These are phyloP conservation scores for Fusarium coicis DNA, from an alignment of 2,329 filamentous ascomycete species.

Conservation along the genomic window DNA sequence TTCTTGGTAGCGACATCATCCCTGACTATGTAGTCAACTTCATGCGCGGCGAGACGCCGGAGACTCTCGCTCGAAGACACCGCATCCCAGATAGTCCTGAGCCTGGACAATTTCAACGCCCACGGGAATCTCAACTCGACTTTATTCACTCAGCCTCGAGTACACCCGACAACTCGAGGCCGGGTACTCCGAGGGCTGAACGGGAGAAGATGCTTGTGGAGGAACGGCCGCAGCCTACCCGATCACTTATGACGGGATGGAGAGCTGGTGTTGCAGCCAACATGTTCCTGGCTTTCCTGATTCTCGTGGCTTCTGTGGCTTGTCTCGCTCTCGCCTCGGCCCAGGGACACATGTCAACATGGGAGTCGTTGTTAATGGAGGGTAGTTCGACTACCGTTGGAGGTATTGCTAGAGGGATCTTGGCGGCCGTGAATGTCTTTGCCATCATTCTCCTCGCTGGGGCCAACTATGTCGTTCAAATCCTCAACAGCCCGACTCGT, in stretches of 20 bases:
- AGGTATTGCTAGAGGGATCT: slow-evolving; percentile 54
- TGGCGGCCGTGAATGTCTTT: slow-evolving; percentile 57
- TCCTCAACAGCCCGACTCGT: slow-evolving; percentile 65
- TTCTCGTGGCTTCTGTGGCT: slow-evolving; percentile 52
- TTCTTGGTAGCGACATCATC: slow-evolving; percentile 58
- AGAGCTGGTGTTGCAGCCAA: slow-evolving; percentile 59
- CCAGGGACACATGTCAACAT: slow-evolving; percentile 47
- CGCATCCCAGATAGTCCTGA: slow-evolving; percentile 44
- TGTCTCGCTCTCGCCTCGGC: slow-evolving; percentile 53
- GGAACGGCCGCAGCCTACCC: slow-evolving; percentile 39
- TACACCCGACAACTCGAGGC: slow-evolving; percentile 33
- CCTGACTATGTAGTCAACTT: slow-evolving; percentile 68
- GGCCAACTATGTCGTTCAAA: slow-evolving; percentile 65
- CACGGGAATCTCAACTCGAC: slow-evolving; percentile 26
- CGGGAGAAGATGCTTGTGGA: slow-evolving; percentile 42
- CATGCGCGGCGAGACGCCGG: slow-evolving; percentile 65
- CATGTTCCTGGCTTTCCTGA: slow-evolving; percentile 52
- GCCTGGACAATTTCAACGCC: slow-evolving; percentile 37
- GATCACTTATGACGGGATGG: slow-evolving; percentile 56
- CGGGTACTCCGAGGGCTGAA: slow-evolving; percentile 38
- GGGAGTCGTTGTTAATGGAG: slow-evolving; percentile 52
- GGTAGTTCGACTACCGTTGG: slow-evolving; percentile 53
- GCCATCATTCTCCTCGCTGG: slow-evolving; percentile 57
- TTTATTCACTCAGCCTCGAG: slow-evolving; percentile 16
- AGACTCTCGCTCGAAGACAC: slow-evolving; percentile 60